phyloP scores from a whole-genome alignment of 805 yeast genomes.

The Cyberlindnera xylosilytica region DNA sequence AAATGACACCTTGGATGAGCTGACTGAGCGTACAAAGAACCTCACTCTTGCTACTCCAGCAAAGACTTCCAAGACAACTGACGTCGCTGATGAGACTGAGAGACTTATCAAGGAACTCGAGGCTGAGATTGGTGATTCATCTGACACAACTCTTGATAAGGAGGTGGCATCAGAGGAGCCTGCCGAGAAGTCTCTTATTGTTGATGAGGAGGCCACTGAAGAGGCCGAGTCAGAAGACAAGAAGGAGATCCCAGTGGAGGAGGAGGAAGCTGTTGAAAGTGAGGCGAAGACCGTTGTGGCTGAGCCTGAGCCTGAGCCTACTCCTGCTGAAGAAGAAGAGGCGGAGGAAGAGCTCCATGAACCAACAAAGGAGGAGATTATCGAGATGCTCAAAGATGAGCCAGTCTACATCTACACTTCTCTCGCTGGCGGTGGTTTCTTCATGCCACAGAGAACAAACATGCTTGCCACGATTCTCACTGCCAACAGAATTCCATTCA shows the following conservation, averaged over 20 bases:
- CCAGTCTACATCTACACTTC: conserved; percentile 83
- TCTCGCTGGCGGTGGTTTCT: conserved; percentile 80
- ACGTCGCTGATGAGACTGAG: conserved; percentile 22
- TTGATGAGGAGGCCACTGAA: not conserved
- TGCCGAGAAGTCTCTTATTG: not conserved
- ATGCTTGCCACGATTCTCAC: conserved; percentile 69
- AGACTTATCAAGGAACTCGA: conserved; percentile 22
- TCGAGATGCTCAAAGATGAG: conserved; percentile 32
- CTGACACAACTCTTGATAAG: conserved; percentile 1
- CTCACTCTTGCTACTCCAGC: not conserved
- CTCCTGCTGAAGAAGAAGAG: conserved; percentile 3
- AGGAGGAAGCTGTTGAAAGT: no score
- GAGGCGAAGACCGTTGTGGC: conserved; percentile 3
- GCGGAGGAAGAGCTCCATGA: conserved; percentile 24
- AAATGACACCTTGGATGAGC: not conserved
- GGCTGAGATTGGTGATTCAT: conserved; percentile 11
- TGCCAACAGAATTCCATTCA: conserved; percentile 67
- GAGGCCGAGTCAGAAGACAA: no score
- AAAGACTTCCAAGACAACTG: not conserved
- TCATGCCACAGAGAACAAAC: conserved; percentile 73
- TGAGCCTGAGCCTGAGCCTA: conserved; percentile 4
- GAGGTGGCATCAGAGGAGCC: not conserved
- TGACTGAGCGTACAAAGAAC: not conserved
- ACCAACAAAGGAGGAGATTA: conserved; percentile 29
- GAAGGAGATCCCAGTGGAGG: no score